Evolutionary conservation across 2,329 filamentous ascomycete genomes (phyloP).

Genomic region (Xylariaceae sp.): DNA sequence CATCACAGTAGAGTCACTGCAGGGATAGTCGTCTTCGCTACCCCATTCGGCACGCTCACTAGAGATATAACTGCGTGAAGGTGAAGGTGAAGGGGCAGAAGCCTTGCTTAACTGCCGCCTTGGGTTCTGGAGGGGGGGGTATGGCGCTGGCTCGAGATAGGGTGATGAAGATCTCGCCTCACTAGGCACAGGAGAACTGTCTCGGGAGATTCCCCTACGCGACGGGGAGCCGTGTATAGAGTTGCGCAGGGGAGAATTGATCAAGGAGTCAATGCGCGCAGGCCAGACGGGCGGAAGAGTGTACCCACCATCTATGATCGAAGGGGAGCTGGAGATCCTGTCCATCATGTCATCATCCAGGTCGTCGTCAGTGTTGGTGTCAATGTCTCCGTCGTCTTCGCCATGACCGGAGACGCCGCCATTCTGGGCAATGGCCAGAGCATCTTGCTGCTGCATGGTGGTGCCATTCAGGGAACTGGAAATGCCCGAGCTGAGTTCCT

Average conservation of each 20-base stretch:
- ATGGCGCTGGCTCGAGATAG: conserved; percentile 39
- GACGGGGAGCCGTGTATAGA: conserved; percentile 30
- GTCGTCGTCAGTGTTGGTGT: conserved; percentile 70
- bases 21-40: conserved; percentile 15
- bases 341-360: conserved; percentile 95
- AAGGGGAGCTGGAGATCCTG: conserved; percentile 97
- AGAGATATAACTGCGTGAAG: too few relatives aligned
- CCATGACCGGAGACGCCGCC: conserved; percentile 48
- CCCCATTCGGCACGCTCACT: too few relatives aligned
- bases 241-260: conserved; percentile 30
- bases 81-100: conserved; percentile 17
- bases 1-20: conserved; percentile 38
- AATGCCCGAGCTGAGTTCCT: conserved; percentile 43
- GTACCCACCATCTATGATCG: conserved; percentile 97
- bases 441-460: conserved; percentile 52
- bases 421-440: conserved; percentile 60
- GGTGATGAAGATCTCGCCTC: conserved; percentile 42
- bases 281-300: conserved; percentile 44
- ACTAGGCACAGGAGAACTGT: conserved; percentile 17
- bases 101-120: conserved; percentile 34
- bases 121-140: conserved; percentile 28
- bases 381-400: conserved; percentile 61
- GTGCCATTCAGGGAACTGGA: conserved; percentile 39
- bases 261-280: conserved; percentile 43
- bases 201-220: too few relatives aligned